phyloP scores from a whole-genome alignment of 2,329 filamentous ascomycete species.

The Penicillium sp. region DNA sequence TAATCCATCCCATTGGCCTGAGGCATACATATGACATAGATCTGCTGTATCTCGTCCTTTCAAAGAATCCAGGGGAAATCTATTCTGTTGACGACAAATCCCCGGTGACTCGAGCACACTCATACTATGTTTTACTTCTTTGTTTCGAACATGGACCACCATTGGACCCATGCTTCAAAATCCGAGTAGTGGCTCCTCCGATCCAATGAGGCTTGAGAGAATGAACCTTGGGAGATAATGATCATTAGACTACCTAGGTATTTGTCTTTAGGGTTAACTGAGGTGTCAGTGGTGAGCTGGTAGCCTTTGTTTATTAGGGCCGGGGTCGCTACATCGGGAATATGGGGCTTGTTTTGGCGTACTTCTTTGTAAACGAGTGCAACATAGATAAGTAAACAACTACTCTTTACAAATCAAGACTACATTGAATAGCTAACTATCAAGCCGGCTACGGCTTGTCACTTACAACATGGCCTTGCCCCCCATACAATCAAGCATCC shows the following conservation, averaged over 20 bases:
- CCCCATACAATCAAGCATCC: background rate
- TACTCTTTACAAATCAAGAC: background rate
- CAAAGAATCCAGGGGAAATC: background rate
- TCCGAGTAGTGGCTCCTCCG: background rate
- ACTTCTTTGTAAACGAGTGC: slow-evolving; percentile 3
- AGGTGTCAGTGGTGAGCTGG: background rate
- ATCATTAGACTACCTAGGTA: background rate
- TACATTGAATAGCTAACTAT: background rate
- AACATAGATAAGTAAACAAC: background rate
- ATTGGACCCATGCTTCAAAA: background rate
- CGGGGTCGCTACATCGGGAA: background rate
- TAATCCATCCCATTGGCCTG: slow-evolving; percentile 10
- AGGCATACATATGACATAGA: background rate
- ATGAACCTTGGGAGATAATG: background rate
- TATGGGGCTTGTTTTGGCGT: background rate
- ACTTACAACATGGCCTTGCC: background rate
- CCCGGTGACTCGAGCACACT: background rate
- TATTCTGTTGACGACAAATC: background rate
- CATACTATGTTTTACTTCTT: background rate
- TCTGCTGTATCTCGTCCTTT: too few relatives aligned
- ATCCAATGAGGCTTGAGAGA: background rate
- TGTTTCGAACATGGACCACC: background rate
- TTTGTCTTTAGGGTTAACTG: background rate
- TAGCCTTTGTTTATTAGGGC: slow-evolving; percentile 6
- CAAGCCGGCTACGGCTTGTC: background rate